These are phyloP conservation scores for Saccharomyces jurei DNA, from an alignment of 805 yeast genomes.

Conservation along the genomic window DNA sequence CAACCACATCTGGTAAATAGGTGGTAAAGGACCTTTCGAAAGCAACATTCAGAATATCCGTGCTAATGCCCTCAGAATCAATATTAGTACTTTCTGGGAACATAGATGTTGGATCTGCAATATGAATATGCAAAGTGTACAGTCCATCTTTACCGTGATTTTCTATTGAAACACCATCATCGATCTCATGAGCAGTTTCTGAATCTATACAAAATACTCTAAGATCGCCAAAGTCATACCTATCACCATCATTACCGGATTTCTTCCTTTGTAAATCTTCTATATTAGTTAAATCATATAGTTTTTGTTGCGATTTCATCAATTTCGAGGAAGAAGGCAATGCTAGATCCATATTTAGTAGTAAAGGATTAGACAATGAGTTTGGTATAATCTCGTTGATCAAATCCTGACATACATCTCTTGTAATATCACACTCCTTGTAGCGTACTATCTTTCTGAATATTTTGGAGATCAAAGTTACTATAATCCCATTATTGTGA, in stretches of 20 bases:
- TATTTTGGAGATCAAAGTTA: constrained; percentile 40
- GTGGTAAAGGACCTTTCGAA: constrained; percentile 54
- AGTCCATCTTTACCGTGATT: constrained; percentile 19
- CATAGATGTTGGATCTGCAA: constrained; percentile 82
- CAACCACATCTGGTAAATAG: constrained; percentile 59
- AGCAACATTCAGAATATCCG: constrained; percentile 45
- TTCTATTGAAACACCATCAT: constrained; percentile 77
- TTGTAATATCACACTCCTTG: constrained; percentile 39
- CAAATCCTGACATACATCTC: constrained; percentile 46
- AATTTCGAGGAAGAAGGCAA: constrained; percentile 41
- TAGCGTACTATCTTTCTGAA: constrained; percentile 23
- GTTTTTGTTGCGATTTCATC: constrained; percentile 37
- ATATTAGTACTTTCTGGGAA: constrained; percentile 31
- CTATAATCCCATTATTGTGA: constrained; percentile 38
- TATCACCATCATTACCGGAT: constrained; percentile 31
- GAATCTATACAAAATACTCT: constrained; percentile 80
- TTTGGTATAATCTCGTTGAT: constrained; percentile 29
- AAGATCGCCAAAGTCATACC: constrained; percentile 38
- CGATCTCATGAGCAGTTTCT: constrained; percentile 76
- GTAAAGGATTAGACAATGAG: constrained; percentile 3
- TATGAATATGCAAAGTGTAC: constrained; percentile 54
- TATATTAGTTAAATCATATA: constrained; percentile 15
- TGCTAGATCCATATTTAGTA: constrained; percentile 26
- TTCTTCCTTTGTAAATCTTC: constrained; percentile 34
- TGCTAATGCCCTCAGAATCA: constrained; percentile 17